These are phyloP conservation scores for Melampsora allii-populina DNA, from an alignment of 1,284 basidiomycete species.

Conservation along the genomic window DNA sequence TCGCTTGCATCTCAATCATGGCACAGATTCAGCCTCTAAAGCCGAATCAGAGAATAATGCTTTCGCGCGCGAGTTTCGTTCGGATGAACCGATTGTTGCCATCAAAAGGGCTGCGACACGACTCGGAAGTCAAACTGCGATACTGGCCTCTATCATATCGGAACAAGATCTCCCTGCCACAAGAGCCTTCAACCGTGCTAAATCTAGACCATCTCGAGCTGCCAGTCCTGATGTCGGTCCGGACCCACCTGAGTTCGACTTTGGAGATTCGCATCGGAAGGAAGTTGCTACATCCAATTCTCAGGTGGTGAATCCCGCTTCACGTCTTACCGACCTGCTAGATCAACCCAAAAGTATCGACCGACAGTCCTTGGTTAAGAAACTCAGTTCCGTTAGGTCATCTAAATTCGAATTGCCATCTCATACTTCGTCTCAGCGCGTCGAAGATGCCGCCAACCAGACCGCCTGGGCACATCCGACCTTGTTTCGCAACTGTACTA, in stretches of 20 bases:
- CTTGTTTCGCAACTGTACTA: constrained; percentile 15
- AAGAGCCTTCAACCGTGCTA: neutral
- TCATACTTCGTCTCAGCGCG: neutral
- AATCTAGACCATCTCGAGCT: neutral
- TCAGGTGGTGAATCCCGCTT: neutral
- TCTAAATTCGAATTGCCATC: constrained; percentile 17
- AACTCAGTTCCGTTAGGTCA: constrained; percentile 17
- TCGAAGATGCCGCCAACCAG: constrained; percentile 2
- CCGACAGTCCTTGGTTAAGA: constrained; percentile 22
- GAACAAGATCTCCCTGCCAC: constrained; percentile 27
- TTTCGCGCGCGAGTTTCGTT: neutral
- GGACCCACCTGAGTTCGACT: neutral
- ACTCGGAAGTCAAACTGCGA: constrained; percentile 25
- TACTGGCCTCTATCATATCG: constrained; percentile 34
- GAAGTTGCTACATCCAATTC: neutral
- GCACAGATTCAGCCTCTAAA: constrained; percentile 5
- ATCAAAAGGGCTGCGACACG: neutral
- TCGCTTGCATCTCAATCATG: constrained; percentile 10
- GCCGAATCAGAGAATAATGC: neutral
- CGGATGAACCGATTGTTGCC: constrained; percentile 6
- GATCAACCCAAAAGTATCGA: constrained; percentile 16
- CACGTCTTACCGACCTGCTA: neutral
- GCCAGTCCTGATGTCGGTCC: neutral
- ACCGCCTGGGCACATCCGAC: constrained; percentile 8
- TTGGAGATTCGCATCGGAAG: neutral